Evolutionary conservation across 768 basidiomycete genomes (phyloP).

Genomic region (Amanita phalloides): DNA sequence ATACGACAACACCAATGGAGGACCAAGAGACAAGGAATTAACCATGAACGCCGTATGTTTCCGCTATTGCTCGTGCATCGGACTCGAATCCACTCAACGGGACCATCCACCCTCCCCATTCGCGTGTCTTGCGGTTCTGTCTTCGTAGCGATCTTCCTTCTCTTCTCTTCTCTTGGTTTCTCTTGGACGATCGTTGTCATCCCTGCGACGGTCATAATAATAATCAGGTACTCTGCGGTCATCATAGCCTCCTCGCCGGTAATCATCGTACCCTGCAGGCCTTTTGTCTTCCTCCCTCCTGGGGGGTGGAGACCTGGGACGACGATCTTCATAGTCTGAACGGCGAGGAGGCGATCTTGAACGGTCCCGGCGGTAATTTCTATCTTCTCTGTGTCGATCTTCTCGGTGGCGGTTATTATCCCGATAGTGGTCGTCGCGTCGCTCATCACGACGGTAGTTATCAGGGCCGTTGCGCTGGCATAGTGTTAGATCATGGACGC

Average conservation of each 20-base stretch:
- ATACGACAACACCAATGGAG: conserved; percentile 37
- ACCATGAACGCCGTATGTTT: conserved; percentile 27
- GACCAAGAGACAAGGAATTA: conserved; percentile 38
- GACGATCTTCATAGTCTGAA: conserved; percentile 65
- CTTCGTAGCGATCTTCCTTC: conserved; percentile 74
- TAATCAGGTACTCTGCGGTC: conserved; percentile 76
- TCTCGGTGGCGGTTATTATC: conserved; percentile 47
- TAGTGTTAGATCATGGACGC: conserved; percentile 6
- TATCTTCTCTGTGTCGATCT: conserved; percentile 42
- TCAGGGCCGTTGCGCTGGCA: conserved; percentile 53
- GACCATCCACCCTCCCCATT: conserved; percentile 75
- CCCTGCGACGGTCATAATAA: conserved; percentile 84
- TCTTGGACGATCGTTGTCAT: conserved; percentile 57
- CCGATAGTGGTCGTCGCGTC: conserved; percentile 45
- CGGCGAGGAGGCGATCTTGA: conserved; percentile 76
- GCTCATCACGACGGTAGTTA: conserved; percentile 71
- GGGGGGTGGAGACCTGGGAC: conserved; percentile 70
- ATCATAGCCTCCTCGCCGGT: conserved; percentile 77
- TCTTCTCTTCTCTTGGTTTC: conserved; percentile 77
- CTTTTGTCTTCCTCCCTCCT: conserved; percentile 79
- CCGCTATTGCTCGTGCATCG: conserved; percentile 22
- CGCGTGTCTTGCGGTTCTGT: conserved; percentile 59
- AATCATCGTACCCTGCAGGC: conserved; percentile 90
- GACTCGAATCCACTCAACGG: conserved; percentile 43
- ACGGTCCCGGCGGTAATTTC: conserved; percentile 63